These are phyloP conservation scores for Tephrocybe sp. DNA, from an alignment of 768 basidiomycete genomes.

Conservation along the genomic window DNA sequence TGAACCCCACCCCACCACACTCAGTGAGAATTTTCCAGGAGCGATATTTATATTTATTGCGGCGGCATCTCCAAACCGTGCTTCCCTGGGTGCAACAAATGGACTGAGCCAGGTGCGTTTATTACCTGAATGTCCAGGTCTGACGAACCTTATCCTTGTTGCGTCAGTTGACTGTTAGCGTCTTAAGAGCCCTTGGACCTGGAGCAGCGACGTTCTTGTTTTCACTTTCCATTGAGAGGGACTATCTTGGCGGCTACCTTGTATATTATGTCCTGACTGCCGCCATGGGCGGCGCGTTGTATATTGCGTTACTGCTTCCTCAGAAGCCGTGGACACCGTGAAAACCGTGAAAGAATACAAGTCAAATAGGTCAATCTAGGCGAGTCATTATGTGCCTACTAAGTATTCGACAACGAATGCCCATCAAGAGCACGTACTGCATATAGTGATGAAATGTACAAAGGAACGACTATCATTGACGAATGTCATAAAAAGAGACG, in stretches of 20 bases:
- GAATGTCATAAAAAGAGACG: too few species aligned
- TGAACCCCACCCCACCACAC: not conserved
- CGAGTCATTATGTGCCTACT: too few species aligned
- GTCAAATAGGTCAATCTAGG: too few species aligned
- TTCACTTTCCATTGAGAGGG: slow-evolving; percentile 53
- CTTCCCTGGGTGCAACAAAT: slow-evolving; percentile 71
- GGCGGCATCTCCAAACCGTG: slow-evolving; percentile 61
- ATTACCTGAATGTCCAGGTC: not conserved
- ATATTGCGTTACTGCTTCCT: slow-evolving; percentile 29
- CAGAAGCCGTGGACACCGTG: slow-evolving; percentile 19
- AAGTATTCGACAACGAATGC: too few species aligned
- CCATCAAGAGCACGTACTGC: too few species aligned
- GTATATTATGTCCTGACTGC: slow-evolving; percentile 35
- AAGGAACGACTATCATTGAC: too few species aligned
- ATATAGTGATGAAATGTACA: too few species aligned
- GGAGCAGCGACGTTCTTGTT: slow-evolving; percentile 58
- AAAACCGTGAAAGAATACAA: too few species aligned
- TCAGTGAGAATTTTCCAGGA: slow-evolving; percentile 25
- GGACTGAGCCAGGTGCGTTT: slow-evolving; percentile 33
- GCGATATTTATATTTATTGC: slow-evolving; percentile 71
- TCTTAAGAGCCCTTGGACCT: slow-evolving; percentile 52
- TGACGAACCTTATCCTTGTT: not conserved
- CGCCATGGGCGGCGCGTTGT: slow-evolving; percentile 17
- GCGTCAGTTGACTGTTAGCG: slow-evolving; percentile 33
- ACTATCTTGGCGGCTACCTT: slow-evolving; percentile 48